Percentiles rank a stretch among this genome's conserved stretches.
phyloP scores from a whole-genome alignment of 306 rosid genomes.

The peach (Prunus persica) region Prunus_persica_NCBIv2 NC_034012.1:13404001-13404500 shows the following conservation, averaged over 20 bases:
- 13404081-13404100: neutral
- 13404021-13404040: neutral
- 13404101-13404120: neutral
- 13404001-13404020: neutral
- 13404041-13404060: neutral
- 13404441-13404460: neutral
- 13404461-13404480: neutral
- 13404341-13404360: neutral
- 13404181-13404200: too few species aligned
- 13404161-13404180: too few species aligned
- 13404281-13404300: neutral
- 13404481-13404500: neutral
- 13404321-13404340: neutral
- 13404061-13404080: neutral
- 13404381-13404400: neutral
- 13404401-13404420: neutral
- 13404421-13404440: neutral
- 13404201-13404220: too few species aligned
- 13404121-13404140: too few species aligned
- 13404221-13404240: neutral
- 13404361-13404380: neutral
- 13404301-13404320: neutral
- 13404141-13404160: too few species aligned
- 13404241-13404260: neutral
- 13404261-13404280: neutral